Percentiles rank a stretch among this genome's conserved stretches.
phyloP scores from a whole-genome alignment of 495 filamentous ascomycete species.

The Lasiosphaeria miniovina region DNA sequence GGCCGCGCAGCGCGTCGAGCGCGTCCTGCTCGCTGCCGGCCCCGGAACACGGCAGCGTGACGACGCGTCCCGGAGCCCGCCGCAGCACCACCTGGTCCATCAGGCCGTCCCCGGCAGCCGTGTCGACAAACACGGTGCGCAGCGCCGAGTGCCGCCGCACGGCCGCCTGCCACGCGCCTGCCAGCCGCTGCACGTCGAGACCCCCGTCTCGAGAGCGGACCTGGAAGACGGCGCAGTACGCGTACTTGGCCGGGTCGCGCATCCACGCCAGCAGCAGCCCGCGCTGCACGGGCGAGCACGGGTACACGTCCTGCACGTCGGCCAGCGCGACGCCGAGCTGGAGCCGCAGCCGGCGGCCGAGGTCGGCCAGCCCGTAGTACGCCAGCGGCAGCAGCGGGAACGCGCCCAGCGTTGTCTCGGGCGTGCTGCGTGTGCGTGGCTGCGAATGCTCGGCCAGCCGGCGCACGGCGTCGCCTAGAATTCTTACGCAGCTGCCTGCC shows the following conservation, averaged over 20 bases:
- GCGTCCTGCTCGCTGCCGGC: conserved; percentile 33
- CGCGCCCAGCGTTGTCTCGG: conserved; percentile 49
- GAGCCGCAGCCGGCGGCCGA: conserved; percentile 36
- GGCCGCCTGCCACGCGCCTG: conserved; percentile 50
- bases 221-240: conserved; percentile 51
- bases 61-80: conserved; percentile 38
- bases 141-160: conserved; percentile 51
- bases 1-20: conserved; percentile 31
- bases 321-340: conserved; percentile 32
- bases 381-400: conserved; percentile 55
- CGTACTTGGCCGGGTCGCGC: conserved; percentile 51
- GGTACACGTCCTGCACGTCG: conserved; percentile 42
- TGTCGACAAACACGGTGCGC: conserved; percentile 28
- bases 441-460: conserved; percentile 33
- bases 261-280: conserved; percentile 44
- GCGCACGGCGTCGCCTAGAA: conserved; percentile 39
- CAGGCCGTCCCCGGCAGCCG: conserved; percentile 23
- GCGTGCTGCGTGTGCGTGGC: conserved; percentile 1
- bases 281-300: conserved; percentile 43
- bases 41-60: conserved; percentile 18
- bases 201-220: conserved; percentile 27
- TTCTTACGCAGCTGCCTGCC: conserved; percentile 45
- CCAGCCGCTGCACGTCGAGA: conserved; percentile 2
- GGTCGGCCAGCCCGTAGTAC: conserved; percentile 45
- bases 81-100: conserved; percentile 25